phyloP scores from a whole-genome alignment of 2,329 filamentous ascomycete species.

The Zasmidium citrigriseum region DNA sequence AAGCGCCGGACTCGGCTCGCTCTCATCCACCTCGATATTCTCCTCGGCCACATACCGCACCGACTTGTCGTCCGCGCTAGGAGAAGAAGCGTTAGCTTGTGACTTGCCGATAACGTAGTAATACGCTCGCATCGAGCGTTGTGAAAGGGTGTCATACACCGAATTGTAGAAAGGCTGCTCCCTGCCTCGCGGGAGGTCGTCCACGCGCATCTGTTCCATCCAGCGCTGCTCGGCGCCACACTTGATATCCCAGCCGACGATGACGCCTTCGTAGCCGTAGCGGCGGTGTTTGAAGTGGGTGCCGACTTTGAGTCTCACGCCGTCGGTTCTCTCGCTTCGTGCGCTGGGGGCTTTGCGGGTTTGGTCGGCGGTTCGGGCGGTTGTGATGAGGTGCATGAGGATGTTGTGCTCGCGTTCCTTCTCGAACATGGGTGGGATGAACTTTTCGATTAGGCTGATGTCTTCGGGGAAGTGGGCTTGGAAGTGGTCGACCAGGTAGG shows the following conservation, averaged over 20 bases:
- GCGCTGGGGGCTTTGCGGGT: constrained; percentile 49
- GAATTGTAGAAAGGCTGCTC: constrained; percentile 81
- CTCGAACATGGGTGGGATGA: constrained; percentile 64
- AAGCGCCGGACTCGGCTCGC: constrained; percentile 57
- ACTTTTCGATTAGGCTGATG: constrained; percentile 67
- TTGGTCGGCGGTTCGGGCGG: constrained; percentile 58
- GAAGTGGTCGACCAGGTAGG: constrained; percentile 65
- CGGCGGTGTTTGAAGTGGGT: constrained; percentile 82
- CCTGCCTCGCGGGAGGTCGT: constrained; percentile 59
- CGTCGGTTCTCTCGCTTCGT: constrained; percentile 3
- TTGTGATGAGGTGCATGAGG: constrained; percentile 55
- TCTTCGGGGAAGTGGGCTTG: constrained; percentile 70
- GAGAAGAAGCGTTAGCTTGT: constrained; percentile 3
- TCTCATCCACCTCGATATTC: constrained; percentile 63
- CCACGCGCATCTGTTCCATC: constrained; percentile 66
- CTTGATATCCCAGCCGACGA: constrained; percentile 80
- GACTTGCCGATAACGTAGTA: constrained; percentile 88
- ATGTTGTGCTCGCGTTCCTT: constrained; percentile 55
- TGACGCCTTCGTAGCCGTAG: constrained; percentile 76
- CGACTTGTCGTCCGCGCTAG: constrained; percentile 65
- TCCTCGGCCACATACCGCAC: constrained; percentile 78
- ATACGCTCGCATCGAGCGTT: not conserved
- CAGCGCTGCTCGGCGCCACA: constrained; percentile 62
- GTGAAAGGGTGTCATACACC: constrained; percentile 62
- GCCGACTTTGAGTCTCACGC: constrained; percentile 68